phyloP scores from a whole-genome alignment of 2,329 filamentous ascomycete genomes.

The Diaporthe batatas region DNA sequence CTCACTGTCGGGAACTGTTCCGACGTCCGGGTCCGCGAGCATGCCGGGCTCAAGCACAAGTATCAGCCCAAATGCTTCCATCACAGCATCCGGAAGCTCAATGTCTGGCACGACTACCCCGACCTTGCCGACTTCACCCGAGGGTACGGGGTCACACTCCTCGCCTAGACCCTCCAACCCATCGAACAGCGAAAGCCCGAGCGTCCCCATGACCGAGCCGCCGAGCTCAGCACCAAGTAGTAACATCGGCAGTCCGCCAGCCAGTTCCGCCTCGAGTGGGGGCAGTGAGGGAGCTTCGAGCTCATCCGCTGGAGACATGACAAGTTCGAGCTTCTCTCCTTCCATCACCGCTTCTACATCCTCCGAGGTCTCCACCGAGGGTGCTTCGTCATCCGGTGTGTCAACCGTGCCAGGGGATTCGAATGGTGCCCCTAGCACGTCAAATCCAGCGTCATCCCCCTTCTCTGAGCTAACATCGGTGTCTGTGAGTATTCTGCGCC shows the following conservation, averaged over 20 bases:
- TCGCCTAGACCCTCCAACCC: background rate
- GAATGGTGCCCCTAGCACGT: background rate
- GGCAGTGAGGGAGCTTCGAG: background rate
- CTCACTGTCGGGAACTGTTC: background rate
- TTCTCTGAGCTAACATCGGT: slow-evolving; percentile 10
- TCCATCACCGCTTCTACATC: background rate
- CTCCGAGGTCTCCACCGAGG: background rate
- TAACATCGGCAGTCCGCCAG: background rate
- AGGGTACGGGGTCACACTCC: background rate
- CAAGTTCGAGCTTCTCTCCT: background rate
- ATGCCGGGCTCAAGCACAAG: slow-evolving; percentile 3
- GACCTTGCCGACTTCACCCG: background rate
- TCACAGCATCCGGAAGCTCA: background rate
- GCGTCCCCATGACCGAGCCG: background rate
- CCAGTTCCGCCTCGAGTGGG: slow-evolving; percentile 7
- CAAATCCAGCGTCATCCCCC: slow-evolving; percentile 12
- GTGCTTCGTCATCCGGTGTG: background rate
- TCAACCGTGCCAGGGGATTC: background rate
- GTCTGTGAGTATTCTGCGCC: slow-evolving; percentile 14
- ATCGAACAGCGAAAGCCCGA: background rate
- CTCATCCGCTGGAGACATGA: background rate
- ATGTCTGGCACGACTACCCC: background rate
- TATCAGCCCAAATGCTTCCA: background rate
- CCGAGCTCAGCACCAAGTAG: slow-evolving; percentile 6
- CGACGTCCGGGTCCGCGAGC: background rate